A percentile compares a stretch with the other conserved stretches of the same genome.
These are phyloP conservation scores for Candida sithepensis DNA, from an alignment of 805 yeast species.

Conservation along the genomic window DNA sequence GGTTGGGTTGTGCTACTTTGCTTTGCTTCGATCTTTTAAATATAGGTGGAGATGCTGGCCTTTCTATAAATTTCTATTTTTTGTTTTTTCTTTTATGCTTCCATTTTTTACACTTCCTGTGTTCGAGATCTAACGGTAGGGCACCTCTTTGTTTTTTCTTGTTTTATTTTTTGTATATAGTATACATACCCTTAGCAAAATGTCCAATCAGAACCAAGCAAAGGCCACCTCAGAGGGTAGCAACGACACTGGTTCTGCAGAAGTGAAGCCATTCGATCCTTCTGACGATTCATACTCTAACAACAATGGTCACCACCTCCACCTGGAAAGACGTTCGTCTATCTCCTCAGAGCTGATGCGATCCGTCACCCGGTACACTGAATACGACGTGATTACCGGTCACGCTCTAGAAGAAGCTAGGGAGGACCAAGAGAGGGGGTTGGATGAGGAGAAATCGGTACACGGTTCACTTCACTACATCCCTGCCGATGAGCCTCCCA, in stretches of 20 bases:
- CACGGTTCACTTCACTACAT: too few relatives aligned
- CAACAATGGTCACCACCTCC: not conserved
- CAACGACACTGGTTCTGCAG: not conserved
- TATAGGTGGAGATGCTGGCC: too few relatives aligned
- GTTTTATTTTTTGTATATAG: too few relatives aligned
- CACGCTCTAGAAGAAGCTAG: constrained; percentile 7
- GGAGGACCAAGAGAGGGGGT: constrained; percentile 3
- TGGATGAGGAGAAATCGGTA: too few relatives aligned
- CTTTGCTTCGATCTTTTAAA: too few relatives aligned
- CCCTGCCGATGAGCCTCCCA: not conserved
- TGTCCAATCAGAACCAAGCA: not conserved
- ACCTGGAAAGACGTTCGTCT: too few relatives aligned
- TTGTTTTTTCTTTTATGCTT: too few relatives aligned
- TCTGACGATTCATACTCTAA: not conserved
- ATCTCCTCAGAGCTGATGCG: constrained; percentile 15
- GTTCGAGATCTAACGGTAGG: too few relatives aligned
- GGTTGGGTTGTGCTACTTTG: too few relatives aligned
- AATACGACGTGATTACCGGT: constrained; percentile 13
- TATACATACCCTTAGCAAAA: not conserved
- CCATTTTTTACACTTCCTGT: too few relatives aligned
- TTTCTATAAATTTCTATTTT: too few relatives aligned
- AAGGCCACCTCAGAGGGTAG: not conserved
- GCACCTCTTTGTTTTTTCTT: too few relatives aligned
- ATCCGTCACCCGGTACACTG: constrained; percentile 24
- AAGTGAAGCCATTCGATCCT: not conserved